phyloP scores from a whole-genome alignment of 2,329 filamentous ascomycete species.

The Neonectria punicea region DNA sequence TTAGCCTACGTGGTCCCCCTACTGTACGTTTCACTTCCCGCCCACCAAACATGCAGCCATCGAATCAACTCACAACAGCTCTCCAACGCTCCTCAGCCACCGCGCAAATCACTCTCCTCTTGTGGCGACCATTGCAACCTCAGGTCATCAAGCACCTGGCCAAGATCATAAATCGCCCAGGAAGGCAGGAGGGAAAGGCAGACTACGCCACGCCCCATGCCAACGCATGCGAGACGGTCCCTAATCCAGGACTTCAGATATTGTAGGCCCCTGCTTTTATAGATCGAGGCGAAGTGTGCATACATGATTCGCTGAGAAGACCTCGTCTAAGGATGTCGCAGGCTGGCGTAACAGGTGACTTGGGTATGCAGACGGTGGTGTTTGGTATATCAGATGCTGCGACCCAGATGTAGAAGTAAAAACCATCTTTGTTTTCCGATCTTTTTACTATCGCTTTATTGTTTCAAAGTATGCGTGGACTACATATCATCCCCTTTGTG shows the following conservation, averaged over 20 bases:
- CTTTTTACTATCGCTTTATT: not conserved
- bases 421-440: not conserved
- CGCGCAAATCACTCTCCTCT: slow-evolving; percentile 1
- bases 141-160: not conserved
- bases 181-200: slow-evolving; percentile 1
- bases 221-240: not conserved
- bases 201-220: not conserved
- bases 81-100: not conserved
- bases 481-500: slow-evolving; percentile 32
- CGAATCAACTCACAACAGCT: slow-evolving; percentile 11
- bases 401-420: not conserved
- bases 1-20: not conserved
- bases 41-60: slow-evolving; percentile 5
- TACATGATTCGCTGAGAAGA: slow-evolving; percentile 7
- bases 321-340: not conserved
- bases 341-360: not conserved
- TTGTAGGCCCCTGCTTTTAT: not conserved
- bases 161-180: not conserved
- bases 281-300: not conserved
- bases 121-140: slow-evolving; percentile 2
- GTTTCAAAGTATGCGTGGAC: slow-evolving; percentile 26
- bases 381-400: slow-evolving; percentile 10
- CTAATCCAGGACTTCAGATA: not conserved
- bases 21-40: slow-evolving; percentile 19
- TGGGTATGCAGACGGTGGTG: not conserved